These are phyloP conservation scores for Xylaria intraflava DNA, from an alignment of 495 filamentous ascomycete genomes.

Conservation along the genomic window DNA sequence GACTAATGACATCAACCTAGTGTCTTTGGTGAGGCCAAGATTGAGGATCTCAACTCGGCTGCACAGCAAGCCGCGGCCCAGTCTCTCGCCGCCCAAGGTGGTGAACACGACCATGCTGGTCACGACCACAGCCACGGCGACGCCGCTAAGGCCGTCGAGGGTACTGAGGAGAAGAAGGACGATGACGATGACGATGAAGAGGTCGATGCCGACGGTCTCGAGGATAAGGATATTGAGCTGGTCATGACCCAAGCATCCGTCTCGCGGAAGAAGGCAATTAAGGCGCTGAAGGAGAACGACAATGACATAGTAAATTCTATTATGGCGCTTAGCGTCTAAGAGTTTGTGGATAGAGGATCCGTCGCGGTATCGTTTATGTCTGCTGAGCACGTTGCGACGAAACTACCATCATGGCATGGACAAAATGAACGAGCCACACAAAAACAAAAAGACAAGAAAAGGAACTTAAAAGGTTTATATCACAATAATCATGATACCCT, in stretches of 20 bases:
- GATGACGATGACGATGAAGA: conserved; percentile 87
- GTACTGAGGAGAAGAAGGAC: conserved; percentile 68
- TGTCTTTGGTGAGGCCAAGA: conserved; percentile 99
- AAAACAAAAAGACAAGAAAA: neutral
- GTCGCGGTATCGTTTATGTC: neutral
- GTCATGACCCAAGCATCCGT: conserved; percentile 98
- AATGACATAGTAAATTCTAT: conserved; percentile 99
- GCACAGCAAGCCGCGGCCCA: conserved; percentile 91
- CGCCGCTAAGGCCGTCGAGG: conserved; percentile 63
- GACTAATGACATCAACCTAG: conserved; percentile 38
- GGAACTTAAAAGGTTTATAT: neutral
- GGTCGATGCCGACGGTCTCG: conserved; percentile 85
- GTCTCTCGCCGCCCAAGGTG: conserved; percentile 24
- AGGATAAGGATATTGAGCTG: conserved; percentile 98
- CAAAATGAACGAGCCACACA: neutral
- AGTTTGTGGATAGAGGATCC: neutral
- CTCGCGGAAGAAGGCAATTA: conserved; percentile 95
- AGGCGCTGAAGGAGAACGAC: conserved; percentile 97
- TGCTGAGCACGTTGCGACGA: conserved; percentile 19
- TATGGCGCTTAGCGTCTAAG: conserved; percentile 96
- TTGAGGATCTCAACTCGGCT: conserved; percentile 96
- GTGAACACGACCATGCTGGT: conserved; percentile 50
- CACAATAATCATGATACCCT: conserved; percentile 20
- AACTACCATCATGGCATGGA: neutral
- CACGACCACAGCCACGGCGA: conserved; percentile 65